Evolutionary conservation across 345 rosid genomes (phyloP), one percentile per base, ranked within the genome.

Genomic region (Salix dunnii): DNA sequence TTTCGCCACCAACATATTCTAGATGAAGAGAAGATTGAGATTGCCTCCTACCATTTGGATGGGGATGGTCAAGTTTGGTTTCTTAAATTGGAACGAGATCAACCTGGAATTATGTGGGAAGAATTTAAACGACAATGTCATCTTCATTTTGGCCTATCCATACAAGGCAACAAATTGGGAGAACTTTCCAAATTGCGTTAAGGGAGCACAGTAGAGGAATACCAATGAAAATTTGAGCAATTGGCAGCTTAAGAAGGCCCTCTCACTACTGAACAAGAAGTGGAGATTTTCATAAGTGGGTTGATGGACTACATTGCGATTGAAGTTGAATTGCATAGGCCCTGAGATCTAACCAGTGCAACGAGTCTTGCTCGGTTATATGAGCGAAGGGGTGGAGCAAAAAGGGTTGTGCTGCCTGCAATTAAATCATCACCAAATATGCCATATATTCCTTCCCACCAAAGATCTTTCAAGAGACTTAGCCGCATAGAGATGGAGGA

Each of bases 231-330:
- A 30, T 64, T 64, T 16, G 20, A 64, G 11, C 16, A 4, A 5
- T 36, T 64, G 2, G 68, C 2, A 4, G 38, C 38, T 0, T 1
- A n/a, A 64, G 67, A 21, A 10, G 38, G 67, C 0, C 3, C 7
- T 0, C 17, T 64, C 2, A 64, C 67, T 0, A 5, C 0, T 0
- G 17, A 11, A 0, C 67, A 30, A 64, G 20, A 31, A 2, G 0
- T 64, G 1, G 21, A 64, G 3, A 5, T 64, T 0, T 64, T 28
- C 9, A 30, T 64, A 0, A 64, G 38, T 1, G 66, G 66, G 0
- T 3, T 61, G 5, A 33, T 25, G 0, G 66, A 61, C 27, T 61
- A 61, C 0, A 61, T 61, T 8, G 66, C 16, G 0, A 23, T 23
- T 11, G 66, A 61, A 7, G 66, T 61, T 0, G 66, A 61, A 61